A percentile compares a stretch with the other conserved stretches of the same genome.
These are phyloP conservation scores for Passalora sequoiae DNA, from an alignment of 2,329 filamentous ascomycete genomes.

Conservation along the genomic window DNA sequence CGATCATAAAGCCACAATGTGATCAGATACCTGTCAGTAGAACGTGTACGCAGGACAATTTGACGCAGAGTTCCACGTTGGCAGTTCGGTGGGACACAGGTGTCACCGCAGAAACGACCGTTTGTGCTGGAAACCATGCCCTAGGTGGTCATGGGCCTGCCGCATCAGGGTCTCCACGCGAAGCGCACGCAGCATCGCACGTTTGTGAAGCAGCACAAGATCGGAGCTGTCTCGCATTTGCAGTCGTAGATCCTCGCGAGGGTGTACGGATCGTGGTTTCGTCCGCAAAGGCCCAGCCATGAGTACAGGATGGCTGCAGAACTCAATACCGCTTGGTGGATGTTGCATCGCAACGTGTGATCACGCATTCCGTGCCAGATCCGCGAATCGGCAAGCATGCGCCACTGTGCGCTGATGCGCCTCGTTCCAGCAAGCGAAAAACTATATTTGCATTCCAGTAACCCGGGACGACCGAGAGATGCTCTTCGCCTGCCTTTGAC, in stretches of 20 bases:
- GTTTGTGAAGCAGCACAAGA: constrained; percentile 3
- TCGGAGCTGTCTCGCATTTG: not conserved
- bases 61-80: not conserved
- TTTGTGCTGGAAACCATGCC: too few relatives aligned
- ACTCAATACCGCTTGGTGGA: not conserved
- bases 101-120: too few relatives aligned
- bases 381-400: too few relatives aligned
- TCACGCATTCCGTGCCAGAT: too few relatives aligned
- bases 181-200: not conserved
- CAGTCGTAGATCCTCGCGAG: not conserved
- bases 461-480: constrained; percentile 7
- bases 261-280: constrained; percentile 1
- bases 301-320: constrained; percentile 4
- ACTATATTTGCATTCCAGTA: constrained; percentile 5
- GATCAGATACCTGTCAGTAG: not conserved
- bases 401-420: too few relatives aligned
- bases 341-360: constrained; percentile 16
- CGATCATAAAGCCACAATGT: not conserved
- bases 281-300: constrained; percentile 3
- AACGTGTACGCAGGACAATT: not conserved
- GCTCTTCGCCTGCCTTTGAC: constrained; percentile 6
- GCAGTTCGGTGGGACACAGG: not conserved
- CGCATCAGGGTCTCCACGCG: not conserved
- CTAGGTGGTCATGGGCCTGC: too few relatives aligned
- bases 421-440: constrained; percentile 17